These are phyloP conservation scores for Nakazawaea ernobii DNA, from an alignment of 805 yeast genomes.

Conservation along the genomic window DNA sequence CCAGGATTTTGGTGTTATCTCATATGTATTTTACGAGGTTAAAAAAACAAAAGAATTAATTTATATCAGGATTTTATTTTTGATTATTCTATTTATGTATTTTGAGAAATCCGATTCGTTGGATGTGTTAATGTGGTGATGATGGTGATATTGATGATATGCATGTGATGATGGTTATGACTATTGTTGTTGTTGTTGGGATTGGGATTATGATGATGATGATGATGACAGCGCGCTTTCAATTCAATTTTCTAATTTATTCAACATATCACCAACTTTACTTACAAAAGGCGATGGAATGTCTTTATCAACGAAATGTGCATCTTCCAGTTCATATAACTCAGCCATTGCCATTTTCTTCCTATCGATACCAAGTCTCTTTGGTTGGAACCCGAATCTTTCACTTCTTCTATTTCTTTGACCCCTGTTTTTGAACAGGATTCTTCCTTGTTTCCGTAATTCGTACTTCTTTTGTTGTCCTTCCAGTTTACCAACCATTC, in stretches of 20 bases:
- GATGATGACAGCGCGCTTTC: neutral
- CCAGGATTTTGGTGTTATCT: no score
- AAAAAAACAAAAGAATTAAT: no score
- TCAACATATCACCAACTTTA: neutral
- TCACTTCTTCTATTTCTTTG: constrained; percentile 3
- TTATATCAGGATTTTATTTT: no score
- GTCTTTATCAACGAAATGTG: neutral
- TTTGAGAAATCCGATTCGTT: neutral
- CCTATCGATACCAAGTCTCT: neutral
- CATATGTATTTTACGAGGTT: no score
- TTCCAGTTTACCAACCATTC: neutral
- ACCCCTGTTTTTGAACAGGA: neutral
- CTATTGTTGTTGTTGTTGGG: no score
- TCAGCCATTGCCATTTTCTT: neutral
- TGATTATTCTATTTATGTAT: neutral
- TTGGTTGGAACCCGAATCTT: constrained; percentile 3
- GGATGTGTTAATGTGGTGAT: no score
- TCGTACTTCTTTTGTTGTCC: neutral
- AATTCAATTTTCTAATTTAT: neutral
- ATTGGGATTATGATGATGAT: no score
- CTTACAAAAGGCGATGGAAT: neutral
- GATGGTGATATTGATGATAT: no score
- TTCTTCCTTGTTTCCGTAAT: neutral
- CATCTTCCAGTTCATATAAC: neutral
- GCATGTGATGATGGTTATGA: neutral